Percentiles rank a stretch among this genome's conserved stretches.
Evolutionary conservation across 129 eudicot species (phyloP).

Genomic region (Daucus carota): DH1_v3.0 NC_030389.2:31206501-31207000

Average conservation of each 20-base stretch:
- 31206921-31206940: constrained; percentile 27
- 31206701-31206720: too few relatives aligned
- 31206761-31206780: constrained; percentile 41
- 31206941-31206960: constrained; percentile 41
- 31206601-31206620: too few relatives aligned
- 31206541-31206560: too few relatives aligned
- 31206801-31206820: constrained; percentile 46
- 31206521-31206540: too few relatives aligned
- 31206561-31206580: too few relatives aligned
- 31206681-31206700: not conserved
- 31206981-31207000: too few relatives aligned
- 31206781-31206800: constrained; percentile 37
- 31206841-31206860: constrained; percentile 52
- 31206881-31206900: constrained; percentile 61
- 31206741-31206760: constrained; percentile 27
- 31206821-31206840: constrained; percentile 28
- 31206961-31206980: constrained; percentile 36
- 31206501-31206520: too few relatives aligned
- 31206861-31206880: constrained; percentile 46
- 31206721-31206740: constrained; percentile 40
- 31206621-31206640: too few relatives aligned
- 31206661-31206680: not conserved
- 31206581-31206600: too few relatives aligned
- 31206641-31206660: not conserved
- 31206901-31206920: constrained; percentile 30